phyloP scores from a whole-genome alignment of 2,329 filamentous ascomycete species.

The Pestalotiopsis sp. region DNA sequence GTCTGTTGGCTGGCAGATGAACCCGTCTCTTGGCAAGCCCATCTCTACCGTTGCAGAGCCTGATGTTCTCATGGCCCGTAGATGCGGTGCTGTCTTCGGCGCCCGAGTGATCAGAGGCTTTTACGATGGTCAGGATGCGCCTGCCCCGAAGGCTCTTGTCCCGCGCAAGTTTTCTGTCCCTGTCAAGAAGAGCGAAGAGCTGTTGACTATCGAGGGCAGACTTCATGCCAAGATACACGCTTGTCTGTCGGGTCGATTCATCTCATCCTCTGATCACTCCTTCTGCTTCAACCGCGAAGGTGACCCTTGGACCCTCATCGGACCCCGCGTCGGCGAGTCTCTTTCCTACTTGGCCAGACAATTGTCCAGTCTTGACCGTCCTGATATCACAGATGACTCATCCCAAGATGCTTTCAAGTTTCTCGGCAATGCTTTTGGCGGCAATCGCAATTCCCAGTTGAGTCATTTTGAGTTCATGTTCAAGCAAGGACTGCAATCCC shows the following conservation, averaged over 20 bases:
- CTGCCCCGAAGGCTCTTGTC: slow-evolving; percentile 16
- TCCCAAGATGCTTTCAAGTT: slow-evolving; percentile 17
- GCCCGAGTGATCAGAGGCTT: slow-evolving; percentile 18
- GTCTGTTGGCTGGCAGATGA: slow-evolving; percentile 33
- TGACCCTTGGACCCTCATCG: slow-evolving; percentile 30
- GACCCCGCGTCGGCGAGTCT: slow-evolving; percentile 18
- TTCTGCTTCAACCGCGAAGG: slow-evolving; percentile 26
- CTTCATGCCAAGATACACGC: slow-evolving; percentile 23
- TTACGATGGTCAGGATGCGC: slow-evolving; percentile 22
- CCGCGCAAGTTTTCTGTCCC: slow-evolving; percentile 12
- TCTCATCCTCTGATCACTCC: slow-evolving; percentile 21
- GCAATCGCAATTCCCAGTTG: slow-evolving; percentile 26
- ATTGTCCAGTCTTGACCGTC: slow-evolving; percentile 21
- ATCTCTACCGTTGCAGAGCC: slow-evolving; percentile 7
- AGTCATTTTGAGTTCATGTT: slow-evolving; percentile 30
- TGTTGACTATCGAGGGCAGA: slow-evolving; percentile 19
- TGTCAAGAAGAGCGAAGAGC: background rate
- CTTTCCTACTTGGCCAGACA: slow-evolving; percentile 23
- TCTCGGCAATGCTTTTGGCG: slow-evolving; percentile 31
- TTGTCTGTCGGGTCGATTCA: slow-evolving; percentile 20
- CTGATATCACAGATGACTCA: background rate
- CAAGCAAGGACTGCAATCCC: slow-evolving; percentile 28
- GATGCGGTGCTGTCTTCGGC: slow-evolving; percentile 30
- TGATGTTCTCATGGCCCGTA: slow-evolving; percentile 26
- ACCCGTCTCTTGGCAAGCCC: slow-evolving; percentile 24